Conservation (phyloP, 306 rosid genomes). For the Cucurbita pepo region DNA sequence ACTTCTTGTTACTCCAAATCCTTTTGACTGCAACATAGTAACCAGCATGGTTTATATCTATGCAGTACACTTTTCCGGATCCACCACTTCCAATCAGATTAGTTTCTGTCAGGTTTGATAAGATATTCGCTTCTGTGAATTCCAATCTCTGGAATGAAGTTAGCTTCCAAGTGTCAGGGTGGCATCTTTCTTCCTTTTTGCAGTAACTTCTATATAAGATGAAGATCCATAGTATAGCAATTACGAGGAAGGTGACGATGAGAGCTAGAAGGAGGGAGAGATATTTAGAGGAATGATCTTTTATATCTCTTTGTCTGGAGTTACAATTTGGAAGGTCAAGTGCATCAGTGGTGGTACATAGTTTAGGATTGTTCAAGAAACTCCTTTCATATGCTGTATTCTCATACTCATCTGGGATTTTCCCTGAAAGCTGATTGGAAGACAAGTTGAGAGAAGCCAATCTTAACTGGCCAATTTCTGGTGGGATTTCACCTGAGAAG, state of each 20-base stretch:
- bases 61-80: conserved; percentile 60
- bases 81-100: conserved; percentile 88
- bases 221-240: conserved; percentile 11
- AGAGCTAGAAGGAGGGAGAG: conserved; percentile 27
- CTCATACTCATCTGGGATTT: conserved; percentile 43
- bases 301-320: conserved; percentile 9
- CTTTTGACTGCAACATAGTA: conserved; percentile 61
- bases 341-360: conserved; percentile 28
- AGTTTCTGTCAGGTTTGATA: conserved; percentile 36
- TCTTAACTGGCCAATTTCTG: conserved; percentile 30
- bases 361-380: conserved; percentile 51
- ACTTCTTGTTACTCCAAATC: conserved; percentile 30
- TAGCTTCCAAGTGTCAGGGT: conserved; percentile 53
- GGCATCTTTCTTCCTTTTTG: conserved; percentile 16
- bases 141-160: conserved; percentile 65
- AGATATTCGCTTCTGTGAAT: conserved; percentile 34
- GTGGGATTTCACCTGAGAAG: conserved; percentile 60
- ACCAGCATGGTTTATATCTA: conserved; percentile 26
- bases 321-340: conserved; percentile 32
- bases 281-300: conserved; percentile 23
- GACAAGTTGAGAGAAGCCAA: conserved; percentile 64
- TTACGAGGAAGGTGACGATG: conserved; percentile 9
- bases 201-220: conserved; percentile 11
- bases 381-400: conserved; percentile 46
- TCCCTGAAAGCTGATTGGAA: conserved; percentile 55